phyloP scores from a whole-genome alignment of 139 green algal species.

The Picochlorum costavermella region DNA sequence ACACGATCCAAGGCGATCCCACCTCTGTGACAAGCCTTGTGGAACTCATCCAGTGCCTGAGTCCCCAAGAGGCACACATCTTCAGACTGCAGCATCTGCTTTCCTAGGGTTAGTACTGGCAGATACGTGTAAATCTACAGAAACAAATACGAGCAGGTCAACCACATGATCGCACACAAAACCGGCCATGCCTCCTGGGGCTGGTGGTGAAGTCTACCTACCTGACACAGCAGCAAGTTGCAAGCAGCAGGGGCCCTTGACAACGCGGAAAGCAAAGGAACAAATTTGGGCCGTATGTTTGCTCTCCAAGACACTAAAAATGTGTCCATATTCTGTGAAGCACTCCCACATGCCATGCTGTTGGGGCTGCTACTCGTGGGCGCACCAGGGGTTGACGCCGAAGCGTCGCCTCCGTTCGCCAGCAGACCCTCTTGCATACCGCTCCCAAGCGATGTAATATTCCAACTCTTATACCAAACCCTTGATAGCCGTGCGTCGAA shows the following conservation, averaged over 20 bases:
- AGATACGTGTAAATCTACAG: constrained; percentile 28
- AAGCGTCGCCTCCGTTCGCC: background rate
- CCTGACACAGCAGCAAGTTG: background rate
- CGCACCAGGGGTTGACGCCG: constrained; percentile 1
- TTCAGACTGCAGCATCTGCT: constrained; percentile 25
- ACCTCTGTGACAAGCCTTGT: constrained; percentile 10
- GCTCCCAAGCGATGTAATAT: background rate
- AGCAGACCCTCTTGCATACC: background rate
- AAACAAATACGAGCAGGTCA: constrained; percentile 7
- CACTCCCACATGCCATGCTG: no score
- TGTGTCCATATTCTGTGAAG: background rate
- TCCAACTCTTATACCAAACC: no score
- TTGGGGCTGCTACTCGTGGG: background rate
- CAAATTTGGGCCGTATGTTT: constrained; percentile 1
- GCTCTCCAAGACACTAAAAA: background rate
- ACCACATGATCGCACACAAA: constrained; percentile 1
- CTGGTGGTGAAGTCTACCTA: background rate
- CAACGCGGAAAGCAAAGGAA: background rate
- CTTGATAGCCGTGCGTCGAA: no score
- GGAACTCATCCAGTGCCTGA: constrained; percentile 12
- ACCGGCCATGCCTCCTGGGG: background rate
- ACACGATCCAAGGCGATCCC: constrained; percentile 8
- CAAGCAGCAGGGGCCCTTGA: background rate
- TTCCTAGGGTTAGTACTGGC: constrained; percentile 21
- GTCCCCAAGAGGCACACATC: constrained; percentile 24